phyloP scores from a whole-genome alignment of 192 early-diverging fungal genomes.

The Mortierella alpina region DNA sequence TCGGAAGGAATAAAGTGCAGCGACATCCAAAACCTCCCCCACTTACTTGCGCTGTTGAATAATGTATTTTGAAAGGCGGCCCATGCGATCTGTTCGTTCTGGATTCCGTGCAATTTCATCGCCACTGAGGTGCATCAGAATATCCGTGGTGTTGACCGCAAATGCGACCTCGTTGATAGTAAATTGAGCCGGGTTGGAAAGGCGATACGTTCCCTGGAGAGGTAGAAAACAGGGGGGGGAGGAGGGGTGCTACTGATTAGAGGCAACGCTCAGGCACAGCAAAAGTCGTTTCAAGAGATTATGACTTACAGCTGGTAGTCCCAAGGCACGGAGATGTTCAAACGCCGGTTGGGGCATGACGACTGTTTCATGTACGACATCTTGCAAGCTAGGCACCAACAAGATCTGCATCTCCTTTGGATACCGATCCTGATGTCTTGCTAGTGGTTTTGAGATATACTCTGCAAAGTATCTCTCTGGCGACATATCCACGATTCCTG shows the following conservation, averaged over 20 bases:
- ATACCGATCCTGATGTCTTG: constrained; percentile 58
- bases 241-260: background rate
- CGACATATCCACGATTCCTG: constrained; percentile 63
- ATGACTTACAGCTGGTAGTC: constrained; percentile 35
- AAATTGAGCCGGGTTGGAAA: constrained; percentile 88
- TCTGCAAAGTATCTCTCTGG: constrained; percentile 73
- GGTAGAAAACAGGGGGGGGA: background rate
- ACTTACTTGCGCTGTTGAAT: constrained; percentile 79
- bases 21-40: background rate
- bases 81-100: constrained; percentile 67
- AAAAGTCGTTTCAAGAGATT: background rate
- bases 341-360: constrained; percentile 87
- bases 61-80: constrained; percentile 79
- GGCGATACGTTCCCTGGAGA: constrained; percentile 39
- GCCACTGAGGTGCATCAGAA: constrained; percentile 74
- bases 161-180: constrained; percentile 85
- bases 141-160: constrained; percentile 82
- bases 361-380: constrained; percentile 76
- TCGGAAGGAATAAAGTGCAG: background rate
- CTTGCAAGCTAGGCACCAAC: constrained; percentile 82
- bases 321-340: constrained; percentile 58
- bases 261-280: background rate
- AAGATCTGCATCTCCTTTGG: constrained; percentile 63
- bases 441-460: constrained; percentile 69
- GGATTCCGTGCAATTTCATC: constrained; percentile 71